Percentiles rank a stretch among this genome's conserved stretches.
These are phyloP conservation scores for Hypoxylon rubiginosum DNA, from an alignment of 2,329 filamentous ascomycete species.

Conservation along the genomic window DNA sequence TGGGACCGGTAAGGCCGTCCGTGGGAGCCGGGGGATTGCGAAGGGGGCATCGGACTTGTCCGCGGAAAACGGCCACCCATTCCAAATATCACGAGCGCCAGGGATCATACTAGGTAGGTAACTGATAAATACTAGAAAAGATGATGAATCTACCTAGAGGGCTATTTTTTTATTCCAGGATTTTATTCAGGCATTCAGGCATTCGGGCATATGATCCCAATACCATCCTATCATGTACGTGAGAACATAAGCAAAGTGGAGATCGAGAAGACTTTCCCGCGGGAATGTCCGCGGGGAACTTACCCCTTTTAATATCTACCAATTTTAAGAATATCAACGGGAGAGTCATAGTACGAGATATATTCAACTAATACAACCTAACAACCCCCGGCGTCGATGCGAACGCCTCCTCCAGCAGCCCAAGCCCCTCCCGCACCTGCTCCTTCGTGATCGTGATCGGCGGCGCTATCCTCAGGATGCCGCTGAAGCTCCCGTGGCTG, in stretches of 20 bases:
- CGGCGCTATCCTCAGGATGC: conserved; percentile 71
- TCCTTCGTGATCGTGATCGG: conserved; percentile 69
- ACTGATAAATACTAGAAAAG: too few relatives aligned
- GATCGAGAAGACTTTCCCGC: not conserved
- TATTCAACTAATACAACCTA: conserved; percentile 46
- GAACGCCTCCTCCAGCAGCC: conserved; percentile 70
- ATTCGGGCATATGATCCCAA: not conserved
- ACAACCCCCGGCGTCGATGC: conserved; percentile 51
- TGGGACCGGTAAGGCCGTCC: conserved; percentile 71
- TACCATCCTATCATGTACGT: not conserved
- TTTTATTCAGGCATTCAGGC: not conserved
- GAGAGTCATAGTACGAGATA: not conserved
- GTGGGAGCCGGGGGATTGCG: conserved; percentile 17
- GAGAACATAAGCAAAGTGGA: not conserved
- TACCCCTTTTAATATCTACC: not conserved
- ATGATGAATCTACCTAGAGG: too few relatives aligned
- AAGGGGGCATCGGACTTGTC: conserved; percentile 10
- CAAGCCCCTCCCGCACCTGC: conserved; percentile 64
- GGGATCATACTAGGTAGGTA: too few relatives aligned
- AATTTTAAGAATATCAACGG: not conserved
- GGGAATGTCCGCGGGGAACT: not conserved
- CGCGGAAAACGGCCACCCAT: not conserved
- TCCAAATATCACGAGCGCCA: too few relatives aligned
- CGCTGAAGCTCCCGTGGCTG: conserved; percentile 67
- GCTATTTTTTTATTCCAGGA: not conserved